Evolutionary conservation across 2,329 filamentous ascomycete genomes (phyloP), one percentile per base, ranked within the genome.

Genomic region (Neoarthrinium moseri): DNA sequence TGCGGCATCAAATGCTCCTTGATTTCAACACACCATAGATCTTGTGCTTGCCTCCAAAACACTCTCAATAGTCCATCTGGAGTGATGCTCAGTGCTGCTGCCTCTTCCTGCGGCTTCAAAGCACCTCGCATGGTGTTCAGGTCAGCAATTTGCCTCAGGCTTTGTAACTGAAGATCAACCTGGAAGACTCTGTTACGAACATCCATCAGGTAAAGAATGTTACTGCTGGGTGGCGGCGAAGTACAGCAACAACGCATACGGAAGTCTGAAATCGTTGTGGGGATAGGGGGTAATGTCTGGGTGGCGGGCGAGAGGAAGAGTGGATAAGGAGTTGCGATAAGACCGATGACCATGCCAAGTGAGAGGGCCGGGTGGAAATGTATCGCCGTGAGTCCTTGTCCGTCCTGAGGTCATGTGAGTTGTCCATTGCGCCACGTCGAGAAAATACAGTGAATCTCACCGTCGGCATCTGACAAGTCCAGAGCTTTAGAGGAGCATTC

Each of bases 351-450:
- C 5, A 47, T 18, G 20, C 18, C 27, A 6, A 38, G 29, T 23
- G 48, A 34, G 21, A 45, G 41, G 12, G 10, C 18, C n/a, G 48
- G 48, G 29, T 50, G 45, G 36, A 34, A 48, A 22, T 44, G 17
- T n/a, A 50, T 45, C 17, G 40, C 40, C 6, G 45, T 45, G 8
- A 45, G 37, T n/a, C 40, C 41, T 27, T 23, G 45, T 4, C 45
- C 45, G 20, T 42, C 48, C 45, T 50, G 24, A 41, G 6, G 24
- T 18, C n/a, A 20, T 20, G 22, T n/a, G 6, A 39, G 7, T 10
- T 20, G n/a, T 39, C 18, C n/a, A 13, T 22, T 15, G 17, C 13
- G n/a, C 17, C 10, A 15, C 7, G 8, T 26, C 24, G 30, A 22
- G 30, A 6, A 13, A 34, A 8, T 11, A 35, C 7, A 11, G 8